Evolutionary conservation across 495 filamentous ascomycete genomes (phyloP).

Genomic region (Aspergillus ellipticus): DNA sequence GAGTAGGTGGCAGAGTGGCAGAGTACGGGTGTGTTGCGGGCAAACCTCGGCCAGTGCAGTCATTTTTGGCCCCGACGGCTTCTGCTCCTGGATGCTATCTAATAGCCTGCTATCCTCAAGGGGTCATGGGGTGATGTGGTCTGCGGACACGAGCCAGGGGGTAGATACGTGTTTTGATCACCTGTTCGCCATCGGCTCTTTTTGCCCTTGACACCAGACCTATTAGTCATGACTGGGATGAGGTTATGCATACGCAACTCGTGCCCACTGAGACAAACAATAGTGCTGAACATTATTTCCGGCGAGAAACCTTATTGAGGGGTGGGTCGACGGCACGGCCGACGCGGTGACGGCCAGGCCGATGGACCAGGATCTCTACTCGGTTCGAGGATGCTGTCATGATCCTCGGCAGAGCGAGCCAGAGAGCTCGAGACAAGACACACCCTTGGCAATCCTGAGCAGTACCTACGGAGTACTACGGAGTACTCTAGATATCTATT

Average conservation of each 20-base stretch:
- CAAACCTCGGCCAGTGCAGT: neutral
- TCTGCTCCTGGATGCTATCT: neutral
- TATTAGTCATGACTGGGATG: neutral
- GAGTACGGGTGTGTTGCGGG: neutral
- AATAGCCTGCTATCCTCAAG: too few species aligned
- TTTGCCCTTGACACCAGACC: neutral
- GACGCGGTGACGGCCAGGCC: neutral
- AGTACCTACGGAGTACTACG: too few species aligned
- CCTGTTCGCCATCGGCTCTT: neutral
- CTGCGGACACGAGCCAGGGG: too few species aligned
- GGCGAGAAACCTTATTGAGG: neutral
- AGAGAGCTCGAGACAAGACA: too few species aligned
- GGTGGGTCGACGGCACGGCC: neutral
- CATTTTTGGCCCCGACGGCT: neutral
- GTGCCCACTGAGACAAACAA: neutral
- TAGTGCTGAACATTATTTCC: neutral
- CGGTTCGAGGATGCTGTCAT: neutral
- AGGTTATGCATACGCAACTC: neutral
- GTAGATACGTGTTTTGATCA: neutral
- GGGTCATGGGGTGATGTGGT: too few species aligned
- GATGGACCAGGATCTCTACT: neutral
- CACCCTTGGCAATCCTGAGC: too few species aligned
- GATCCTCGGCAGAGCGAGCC: neutral
- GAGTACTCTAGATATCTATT: too few species aligned
- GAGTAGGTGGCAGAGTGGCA: too few species aligned